Percentiles rank a stretch among this genome's conserved stretches.
Conservation (phyloP, 441 rosid species). For the Gossypium aridum region DNA sequence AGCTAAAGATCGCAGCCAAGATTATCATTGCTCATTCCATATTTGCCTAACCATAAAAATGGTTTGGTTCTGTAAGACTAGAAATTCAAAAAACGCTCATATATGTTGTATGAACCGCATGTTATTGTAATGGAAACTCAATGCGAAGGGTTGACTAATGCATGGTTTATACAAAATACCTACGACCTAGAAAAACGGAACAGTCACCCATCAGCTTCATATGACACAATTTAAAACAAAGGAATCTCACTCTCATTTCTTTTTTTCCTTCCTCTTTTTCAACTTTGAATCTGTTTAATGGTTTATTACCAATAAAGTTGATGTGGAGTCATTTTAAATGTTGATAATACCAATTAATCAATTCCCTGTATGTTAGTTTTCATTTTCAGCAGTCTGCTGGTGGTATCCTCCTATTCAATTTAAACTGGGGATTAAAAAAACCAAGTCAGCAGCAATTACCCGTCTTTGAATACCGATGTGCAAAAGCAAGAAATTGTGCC, state of each 20-base stretch:
- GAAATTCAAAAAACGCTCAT: not conserved
- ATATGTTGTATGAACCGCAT: not conserved
- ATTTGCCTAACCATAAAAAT: not conserved
- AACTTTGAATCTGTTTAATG: not conserved
- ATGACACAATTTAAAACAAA: not conserved
- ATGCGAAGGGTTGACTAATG: not conserved
- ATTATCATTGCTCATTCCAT: not conserved
- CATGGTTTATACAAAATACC: not conserved
- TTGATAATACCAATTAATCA: not conserved
- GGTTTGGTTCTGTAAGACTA: not conserved
- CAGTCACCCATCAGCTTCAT: not conserved
- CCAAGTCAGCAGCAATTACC: slow-evolving; percentile 11
- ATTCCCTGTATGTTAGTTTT: not conserved
- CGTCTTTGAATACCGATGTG: slow-evolving; percentile 7
- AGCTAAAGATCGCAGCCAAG: not conserved
- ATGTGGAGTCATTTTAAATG: not conserved
- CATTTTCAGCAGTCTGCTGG: not conserved
- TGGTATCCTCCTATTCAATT: not conserved
- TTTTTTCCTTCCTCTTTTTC: not conserved
- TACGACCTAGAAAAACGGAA: not conserved
- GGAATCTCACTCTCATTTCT: not conserved
- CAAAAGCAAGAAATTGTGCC: not conserved
- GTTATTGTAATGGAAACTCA: not conserved
- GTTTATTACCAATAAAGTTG: not conserved
- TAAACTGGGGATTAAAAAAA: not conserved